Base-by-base conservation (phyloP, 2,329 filamentous ascomycete species). In the Biscogniauxia sp. region DNA sequence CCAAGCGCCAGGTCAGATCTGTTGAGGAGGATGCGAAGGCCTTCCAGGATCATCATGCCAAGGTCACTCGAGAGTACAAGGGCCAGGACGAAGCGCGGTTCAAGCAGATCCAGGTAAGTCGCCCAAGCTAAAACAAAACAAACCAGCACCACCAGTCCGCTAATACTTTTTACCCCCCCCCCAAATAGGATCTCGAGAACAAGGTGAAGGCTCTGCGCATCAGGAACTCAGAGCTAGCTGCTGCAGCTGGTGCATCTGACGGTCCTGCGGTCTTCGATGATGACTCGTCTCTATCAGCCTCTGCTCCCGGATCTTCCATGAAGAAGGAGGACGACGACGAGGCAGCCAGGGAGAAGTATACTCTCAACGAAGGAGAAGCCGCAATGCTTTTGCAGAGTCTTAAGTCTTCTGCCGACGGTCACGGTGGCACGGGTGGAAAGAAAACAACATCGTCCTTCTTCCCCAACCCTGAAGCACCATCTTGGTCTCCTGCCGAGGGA, bases 61-160 rank as follows among this genome's bases (percentile, higher is more conserved):
- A 64, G 49, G 51, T 66, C 2, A 55, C 61, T 2, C 50, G 61
- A 9, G 54, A 66, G 19, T 68, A 63, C 59, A 61, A 65, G 32
- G 37, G 56, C 5, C 64, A 67, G 49, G 71, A 73, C 51, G 63
- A 68, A 41, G 59, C 62, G 15, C 65, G 69, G 9, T 61, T 54
- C 41, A 54, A 64, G n/a, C 57, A 64, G 11, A 61, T 72, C 23
- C 61, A 65, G 37, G 72, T 73, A 68, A 63, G 70, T 63, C 6
- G 37, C 23, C 20, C 8, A n/a, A 13, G 2, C 13, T 25, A 11
- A 23, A 54, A 11, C 13, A 2, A 20, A 50, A 32, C 9, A 32
- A 3, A 8, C 28, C 19, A 25, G 17, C 32, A 52, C 9, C n/a
- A 8, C 50, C n/a, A 5, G 23, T 25, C 45, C 11, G 25, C 19